phyloP scores from a whole-genome alignment of 768 basidiomycete genomes.

The Lentinula detonsa region DNA sequence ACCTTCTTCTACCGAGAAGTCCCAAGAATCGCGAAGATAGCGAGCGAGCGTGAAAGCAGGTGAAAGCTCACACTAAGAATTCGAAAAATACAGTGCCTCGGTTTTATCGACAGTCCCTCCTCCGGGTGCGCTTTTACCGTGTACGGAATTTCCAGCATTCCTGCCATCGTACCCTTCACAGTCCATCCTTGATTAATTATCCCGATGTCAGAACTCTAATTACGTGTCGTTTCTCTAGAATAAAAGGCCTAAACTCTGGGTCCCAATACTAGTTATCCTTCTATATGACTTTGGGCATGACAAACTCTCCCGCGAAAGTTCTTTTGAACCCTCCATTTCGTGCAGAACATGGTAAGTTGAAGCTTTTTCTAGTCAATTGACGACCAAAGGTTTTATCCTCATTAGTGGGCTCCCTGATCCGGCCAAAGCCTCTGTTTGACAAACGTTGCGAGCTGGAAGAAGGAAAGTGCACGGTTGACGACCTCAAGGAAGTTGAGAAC shows the following conservation, averaged over 20 bases:
- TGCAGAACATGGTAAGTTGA: conserved; percentile 37
- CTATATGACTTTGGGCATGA: background rate
- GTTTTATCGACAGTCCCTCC: background rate
- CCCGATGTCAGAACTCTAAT: conserved; percentile 3
- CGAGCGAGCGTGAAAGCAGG: background rate
- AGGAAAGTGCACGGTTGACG: conserved; percentile 31
- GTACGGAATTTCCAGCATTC: background rate
- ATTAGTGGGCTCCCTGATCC: conserved; percentile 48
- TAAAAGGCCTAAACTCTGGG: background rate
- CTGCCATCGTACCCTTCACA: background rate
- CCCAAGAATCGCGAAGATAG: background rate
- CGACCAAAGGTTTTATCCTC: background rate
- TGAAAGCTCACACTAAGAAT: background rate
- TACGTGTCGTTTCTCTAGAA: conserved; percentile 1
- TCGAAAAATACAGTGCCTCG: background rate
- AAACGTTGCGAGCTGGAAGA: conserved; percentile 39
- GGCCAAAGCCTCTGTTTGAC: conserved; percentile 43
- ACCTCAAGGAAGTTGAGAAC: conserved; percentile 44
- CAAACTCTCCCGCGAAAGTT: conserved; percentile 11
- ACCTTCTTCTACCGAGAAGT: background rate
- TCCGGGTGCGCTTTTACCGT: conserved; percentile 4
- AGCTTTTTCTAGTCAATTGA: background rate
- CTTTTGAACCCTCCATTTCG: conserved; percentile 34
- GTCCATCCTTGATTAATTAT: conserved; percentile 1
- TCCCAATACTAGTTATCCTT: background rate